Percentiles rank a stretch among this genome's conserved stretches.
Conservation (phyloP, 352 stramenopile genomes). For the Aphanomyces invadans region DNA sequence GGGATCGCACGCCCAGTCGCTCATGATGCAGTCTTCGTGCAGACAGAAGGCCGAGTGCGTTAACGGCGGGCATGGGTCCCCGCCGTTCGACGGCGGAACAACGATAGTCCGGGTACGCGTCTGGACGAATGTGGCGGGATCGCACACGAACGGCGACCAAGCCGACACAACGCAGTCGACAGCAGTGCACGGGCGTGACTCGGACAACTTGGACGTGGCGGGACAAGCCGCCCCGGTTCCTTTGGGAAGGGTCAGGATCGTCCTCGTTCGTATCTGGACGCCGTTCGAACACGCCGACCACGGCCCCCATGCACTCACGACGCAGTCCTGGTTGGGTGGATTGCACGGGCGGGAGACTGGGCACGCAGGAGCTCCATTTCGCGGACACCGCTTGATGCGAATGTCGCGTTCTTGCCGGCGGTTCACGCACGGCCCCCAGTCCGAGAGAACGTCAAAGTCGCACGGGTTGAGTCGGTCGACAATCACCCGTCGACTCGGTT, state of each 20-base stretch:
- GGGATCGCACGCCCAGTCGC: conserved; percentile 38
- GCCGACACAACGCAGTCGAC: neutral
- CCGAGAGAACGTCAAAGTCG: conserved; percentile 9
- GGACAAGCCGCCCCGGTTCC: conserved; percentile 22
- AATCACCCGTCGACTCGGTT: neutral
- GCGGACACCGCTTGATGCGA: conserved; percentile 28
- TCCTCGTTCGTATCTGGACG: conserved; percentile 11
- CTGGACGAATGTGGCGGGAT: conserved; percentile 33
- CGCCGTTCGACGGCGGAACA: conserved; percentile 35
- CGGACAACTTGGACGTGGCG: neutral
- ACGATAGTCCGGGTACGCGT: conserved; percentile 29
- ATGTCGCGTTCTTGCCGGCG: conserved; percentile 30
- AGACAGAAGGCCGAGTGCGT: neutral
- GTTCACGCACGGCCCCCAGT: conserved; percentile 32
- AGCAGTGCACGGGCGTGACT: neutral
- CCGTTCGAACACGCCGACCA: conserved; percentile 31
- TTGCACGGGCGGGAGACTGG: conserved; percentile 29
- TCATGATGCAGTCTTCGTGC: conserved; percentile 28
- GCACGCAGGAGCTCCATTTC: conserved; percentile 36
- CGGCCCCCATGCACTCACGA: conserved; percentile 32
- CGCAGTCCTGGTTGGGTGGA: conserved; percentile 39
- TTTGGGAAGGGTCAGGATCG: neutral
- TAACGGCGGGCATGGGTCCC: conserved; percentile 30
- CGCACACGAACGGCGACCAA: conserved; percentile 28
- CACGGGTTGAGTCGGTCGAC: neutral